These are phyloP conservation scores for Sporothrix variecibatus DNA, from an alignment of 2,329 filamentous ascomycete species.

Conservation along the genomic window DNA sequence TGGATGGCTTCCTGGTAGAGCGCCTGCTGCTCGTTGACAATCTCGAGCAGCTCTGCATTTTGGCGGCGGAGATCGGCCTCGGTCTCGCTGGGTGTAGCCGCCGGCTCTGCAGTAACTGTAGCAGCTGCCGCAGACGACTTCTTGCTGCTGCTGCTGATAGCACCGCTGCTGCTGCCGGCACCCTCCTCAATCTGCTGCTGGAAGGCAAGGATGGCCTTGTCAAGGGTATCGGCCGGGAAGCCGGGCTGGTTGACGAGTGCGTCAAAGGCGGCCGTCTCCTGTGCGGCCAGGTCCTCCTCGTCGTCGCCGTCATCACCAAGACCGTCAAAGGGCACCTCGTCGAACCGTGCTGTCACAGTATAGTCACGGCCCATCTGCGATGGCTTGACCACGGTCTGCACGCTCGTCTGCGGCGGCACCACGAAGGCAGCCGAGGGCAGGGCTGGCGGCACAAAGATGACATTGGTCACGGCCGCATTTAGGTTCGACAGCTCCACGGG, in stretches of 20 bases:
- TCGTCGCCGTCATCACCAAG: not conserved
- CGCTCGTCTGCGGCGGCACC: slow-evolving; percentile 32
- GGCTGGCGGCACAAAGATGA: slow-evolving; percentile 69
- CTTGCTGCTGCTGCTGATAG: slow-evolving; percentile 15
- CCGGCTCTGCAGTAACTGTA: not conserved
- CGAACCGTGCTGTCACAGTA: slow-evolving; percentile 66
- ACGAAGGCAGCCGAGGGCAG: slow-evolving; percentile 40
- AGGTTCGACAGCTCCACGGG: slow-evolving; percentile 68
- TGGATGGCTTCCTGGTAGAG: slow-evolving; percentile 40
- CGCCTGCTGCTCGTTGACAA: slow-evolving; percentile 43
- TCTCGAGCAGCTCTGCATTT: slow-evolving; percentile 44
- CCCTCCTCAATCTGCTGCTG: slow-evolving; percentile 35
- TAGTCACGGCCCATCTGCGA: slow-evolving; percentile 67
- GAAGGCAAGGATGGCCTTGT: slow-evolving; percentile 53
- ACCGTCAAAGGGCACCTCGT: slow-evolving; percentile 34
- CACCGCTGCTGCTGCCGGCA: not conserved
- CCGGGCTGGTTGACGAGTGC: slow-evolving; percentile 51
- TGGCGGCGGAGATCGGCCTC: slow-evolving; percentile 41
- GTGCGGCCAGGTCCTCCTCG: slow-evolving; percentile 28
- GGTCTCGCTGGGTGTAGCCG: slow-evolving; percentile 33
- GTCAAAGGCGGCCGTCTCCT: slow-evolving; percentile 42
- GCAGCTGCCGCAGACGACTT: not conserved
- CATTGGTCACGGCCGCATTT: slow-evolving; percentile 79
- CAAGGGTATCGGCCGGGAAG: slow-evolving; percentile 50
- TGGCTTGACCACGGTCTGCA: slow-evolving; percentile 75